Evolutionary conservation across 139 green algal species (phyloP), one percentile per base, ranked within the genome.

Genomic region (Mychonastes homosphaera): DNA sequence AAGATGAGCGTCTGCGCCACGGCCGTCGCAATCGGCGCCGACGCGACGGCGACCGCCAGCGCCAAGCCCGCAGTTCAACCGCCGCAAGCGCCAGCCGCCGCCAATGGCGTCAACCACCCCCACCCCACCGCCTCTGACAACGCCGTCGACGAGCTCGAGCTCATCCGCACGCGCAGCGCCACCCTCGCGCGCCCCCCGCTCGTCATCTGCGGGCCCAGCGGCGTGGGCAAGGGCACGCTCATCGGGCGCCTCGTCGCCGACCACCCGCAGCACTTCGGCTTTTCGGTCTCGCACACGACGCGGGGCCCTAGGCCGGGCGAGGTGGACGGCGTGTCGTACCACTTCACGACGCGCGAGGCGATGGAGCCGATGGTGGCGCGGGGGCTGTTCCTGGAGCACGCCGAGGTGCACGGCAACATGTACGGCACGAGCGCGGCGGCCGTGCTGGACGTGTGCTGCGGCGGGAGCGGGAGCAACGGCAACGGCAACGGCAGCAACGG

Each of bases 181-280:
- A 1, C 34, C 53, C 9, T n/a, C 23, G 44, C 23, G 6, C 49
- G 38, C 28, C 35, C 46, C 16, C 61, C 70, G 24, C 50, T 94
- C 18, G 85, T 94, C 8, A 69, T 94, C 6, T 84, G 80, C 32
- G 86, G 86, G 15, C 86, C 86, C 3, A 86, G 73, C 21, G 86
- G 86, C 6, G 86, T 94, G 8, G 86, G 86, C 57, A 94, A 94
- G 68, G 86, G 86, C 55, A 94, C 86, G 1, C 73, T 94, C 10
- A 88, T 94, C 53, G 53, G 60, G 16, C 61, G 65, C 35, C 71
- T 94, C 12, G 82, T 88, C 72, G 48, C 63, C 1, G 40, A 58
- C 3, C 49, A 77, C 58, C 26, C 29, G 4, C 58, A 70, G 50
- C 62, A 51, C 15, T 92, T 87, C 54, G 83, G 79, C 47, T 94